These are phyloP conservation scores for Centrapalus pauciflorus DNA, from an alignment of 129 eudicot genomes.

Conservation along the genomic window DNA sequence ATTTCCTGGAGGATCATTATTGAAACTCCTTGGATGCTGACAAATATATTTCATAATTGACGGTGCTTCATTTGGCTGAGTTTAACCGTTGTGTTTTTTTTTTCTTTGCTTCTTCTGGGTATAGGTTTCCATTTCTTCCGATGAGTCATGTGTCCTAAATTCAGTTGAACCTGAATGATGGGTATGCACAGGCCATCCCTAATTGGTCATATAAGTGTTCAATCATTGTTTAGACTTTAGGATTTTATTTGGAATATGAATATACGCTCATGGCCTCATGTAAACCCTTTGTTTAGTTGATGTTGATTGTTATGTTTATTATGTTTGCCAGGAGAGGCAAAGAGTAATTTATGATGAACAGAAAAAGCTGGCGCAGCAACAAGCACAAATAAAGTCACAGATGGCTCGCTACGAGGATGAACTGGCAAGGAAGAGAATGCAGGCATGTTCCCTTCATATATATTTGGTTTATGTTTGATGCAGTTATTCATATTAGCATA, in stretches of 20 bases:
- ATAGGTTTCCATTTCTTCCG: not conserved
- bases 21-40: not conserved
- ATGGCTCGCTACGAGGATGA: constrained; percentile 95
- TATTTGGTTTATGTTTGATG: not conserved
- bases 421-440: constrained; percentile 93
- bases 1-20: not conserved
- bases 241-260: not conserved
- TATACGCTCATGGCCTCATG: not conserved
- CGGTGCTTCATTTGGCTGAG: not conserved
- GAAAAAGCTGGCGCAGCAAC: constrained; percentile 83
- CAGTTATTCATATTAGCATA: not conserved
- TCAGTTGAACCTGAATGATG: not conserved
- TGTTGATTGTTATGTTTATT: not conserved
- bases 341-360: constrained; percentile 82
- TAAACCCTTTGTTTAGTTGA: not conserved
- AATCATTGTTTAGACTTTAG: not conserved
- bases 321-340: constrained; percentile 75
- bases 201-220: not conserved
- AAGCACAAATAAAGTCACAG: constrained; percentile 84
- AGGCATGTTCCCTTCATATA: constrained; percentile 33
- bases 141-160: not conserved
- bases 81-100: not conserved
- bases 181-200: not conserved
- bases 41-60: too few relatives aligned
- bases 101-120: not conserved